phyloP scores from a whole-genome alignment of 2,329 filamentous ascomycete genomes.

The Verticillium zaregamsianum region DNA sequence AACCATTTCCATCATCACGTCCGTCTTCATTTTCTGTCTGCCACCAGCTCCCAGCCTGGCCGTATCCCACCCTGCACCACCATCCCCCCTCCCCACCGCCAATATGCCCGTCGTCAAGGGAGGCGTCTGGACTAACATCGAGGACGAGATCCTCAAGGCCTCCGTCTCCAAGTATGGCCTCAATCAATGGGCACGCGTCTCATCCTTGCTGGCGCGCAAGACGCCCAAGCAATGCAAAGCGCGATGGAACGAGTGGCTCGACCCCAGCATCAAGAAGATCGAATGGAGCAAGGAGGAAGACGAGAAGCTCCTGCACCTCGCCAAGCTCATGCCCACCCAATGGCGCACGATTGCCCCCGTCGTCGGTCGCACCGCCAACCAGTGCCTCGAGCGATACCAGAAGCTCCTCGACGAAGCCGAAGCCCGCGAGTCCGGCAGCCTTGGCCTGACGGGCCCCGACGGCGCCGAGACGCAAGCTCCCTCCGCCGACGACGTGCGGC shows the following conservation, averaged over 20 bases:
- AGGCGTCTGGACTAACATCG: constrained; percentile 72
- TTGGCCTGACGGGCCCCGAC: constrained; percentile 80
- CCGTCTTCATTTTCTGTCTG: not conserved
- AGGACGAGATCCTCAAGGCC: constrained; percentile 96
- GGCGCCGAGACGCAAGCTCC: constrained; percentile 85
- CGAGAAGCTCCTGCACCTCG: constrained; percentile 92
- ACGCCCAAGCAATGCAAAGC: constrained; percentile 99
- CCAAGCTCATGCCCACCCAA: constrained; percentile 98
- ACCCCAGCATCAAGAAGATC: constrained; percentile 96
- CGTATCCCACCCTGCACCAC: not conserved
- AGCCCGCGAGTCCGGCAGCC: constrained; percentile 75
- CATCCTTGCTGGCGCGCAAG: constrained; percentile 92
- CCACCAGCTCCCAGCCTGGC: not conserved
- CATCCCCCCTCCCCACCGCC: constrained; percentile 11
- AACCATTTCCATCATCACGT: not conserved
- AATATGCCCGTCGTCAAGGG: constrained; percentile 70
- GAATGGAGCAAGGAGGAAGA: constrained; percentile 99
- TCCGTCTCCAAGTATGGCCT: constrained; percentile 92
- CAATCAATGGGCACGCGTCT: constrained; percentile 98
- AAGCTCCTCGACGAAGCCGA: constrained; percentile 95
- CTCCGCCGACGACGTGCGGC: constrained; percentile 86
- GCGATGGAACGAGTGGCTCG: constrained; percentile 96
- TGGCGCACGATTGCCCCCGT: constrained; percentile 98
- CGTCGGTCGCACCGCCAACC: constrained; percentile 91
- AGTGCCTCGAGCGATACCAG: constrained; percentile 95